Evolutionary conservation across 805 yeast genomes (phyloP), one percentile per base, ranked within the genome.

Genomic region (Candida hungchunana): DNA sequence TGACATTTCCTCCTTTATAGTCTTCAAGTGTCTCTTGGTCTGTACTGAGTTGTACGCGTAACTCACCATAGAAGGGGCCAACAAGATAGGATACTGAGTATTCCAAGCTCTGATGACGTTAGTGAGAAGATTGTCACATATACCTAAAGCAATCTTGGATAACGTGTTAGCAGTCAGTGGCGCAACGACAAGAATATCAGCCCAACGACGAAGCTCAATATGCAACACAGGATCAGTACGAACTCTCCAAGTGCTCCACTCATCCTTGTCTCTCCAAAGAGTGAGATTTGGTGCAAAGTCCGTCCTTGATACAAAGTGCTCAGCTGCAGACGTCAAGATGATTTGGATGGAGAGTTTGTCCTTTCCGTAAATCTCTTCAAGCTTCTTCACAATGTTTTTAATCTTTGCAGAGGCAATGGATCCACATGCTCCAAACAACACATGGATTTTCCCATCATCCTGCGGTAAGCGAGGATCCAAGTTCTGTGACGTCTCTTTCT

Each of bases 41-140:
- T 88, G 76, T 3, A 90, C 82, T 34, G 94, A 84, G 53, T 83
- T 87, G 63, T 90, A 90, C 48, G 95, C 86, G 55, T 86, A 80
- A 40, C 94, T 83, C 22, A 86, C 87, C 97, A 90, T 90, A 2
- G 96, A 89, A 6, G 98, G 97, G 1, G 97, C 97, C 46, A 88
- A 66, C 26, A 90, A 64, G 7, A 90, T 79, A 3, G 97, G 97
- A 46, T 81, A 81, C 32, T 82, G 77, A 0, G 95, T 83, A 60
- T 93, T 89, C 98, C 98, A 90, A 2, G 96, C 96, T 42, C 98
- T 71, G 13, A 93, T 74, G 15, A 89, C 94, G 54, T 83, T 83
- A 5, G 97, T 90, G 39, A 93, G 67, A 46, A 90, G 65, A 59
- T 93, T 93, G 59, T 90, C 97, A 55, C 97, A 90, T 28, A 90